Base-by-base conservation (phyloP, 192 early-diverging fungal genomes). In the Podila clonocystis region DNA sequence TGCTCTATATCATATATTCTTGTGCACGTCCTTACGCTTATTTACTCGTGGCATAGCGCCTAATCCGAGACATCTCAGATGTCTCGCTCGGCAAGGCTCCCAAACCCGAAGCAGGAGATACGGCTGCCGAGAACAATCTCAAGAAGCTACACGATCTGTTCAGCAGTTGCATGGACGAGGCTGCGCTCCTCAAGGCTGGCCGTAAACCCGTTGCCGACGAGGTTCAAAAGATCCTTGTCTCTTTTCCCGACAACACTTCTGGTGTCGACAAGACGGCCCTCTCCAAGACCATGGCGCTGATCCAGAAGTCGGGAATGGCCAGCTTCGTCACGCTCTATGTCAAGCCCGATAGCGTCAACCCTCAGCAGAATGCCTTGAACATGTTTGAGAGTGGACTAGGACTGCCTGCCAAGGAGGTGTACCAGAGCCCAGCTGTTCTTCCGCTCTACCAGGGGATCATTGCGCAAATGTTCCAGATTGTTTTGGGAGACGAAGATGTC, bases 371-470 rank as follows among this genome's bases (percentile, higher is more conserved):
- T 73, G 65, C 83, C 11, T 72, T 93, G n/a, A 49, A 57, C 8
- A 34, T 94, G 15, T 22, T 11, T 9, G 89, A 92, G 65, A 63
- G 64, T 9, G 89, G 86, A 1, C 66, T 91, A 6, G 83, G 74
- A 12, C 65, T 90, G 48, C 92, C 92, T 34, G 85, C 87, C 15
- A 91, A 87, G 48, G 88, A 91, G 33, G 90, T 91, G 52, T 93
- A 92, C 76, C 58, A 75, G 38, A 82, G 90, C 20, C 19, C 65
- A n/a, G 61, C 79, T 3, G 74, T 77, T 9, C 30, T 86, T 13
- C 50, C 34, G 15, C 61, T 70, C 9, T 91, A 89, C 34, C 38
- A 84, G 61, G 33, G 36, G 31, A 83, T 73, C n/a, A 59, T 90
- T n/a, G 36, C 62, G 1, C 70, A 83, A n/a, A 75, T 87, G 36